Evolutionary conservation across 176 grass and related monocot species (phyloP).

Genomic region (Elymus sibiricus): DNA sequence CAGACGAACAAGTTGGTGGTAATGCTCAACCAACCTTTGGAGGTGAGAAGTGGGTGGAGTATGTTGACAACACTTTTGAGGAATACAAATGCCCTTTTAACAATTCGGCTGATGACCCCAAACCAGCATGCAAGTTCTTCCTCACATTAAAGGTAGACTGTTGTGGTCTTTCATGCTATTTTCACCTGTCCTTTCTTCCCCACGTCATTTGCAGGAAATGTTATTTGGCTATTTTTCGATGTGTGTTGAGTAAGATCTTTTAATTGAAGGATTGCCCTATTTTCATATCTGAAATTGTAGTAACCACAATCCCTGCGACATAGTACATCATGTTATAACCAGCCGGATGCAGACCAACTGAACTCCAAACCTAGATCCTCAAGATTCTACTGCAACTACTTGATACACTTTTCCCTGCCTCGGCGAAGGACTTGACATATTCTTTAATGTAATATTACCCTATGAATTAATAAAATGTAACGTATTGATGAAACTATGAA

Average conservation of each 20-base stretch:
- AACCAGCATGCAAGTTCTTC: slow-evolving; percentile 74
- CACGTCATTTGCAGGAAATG: neutral
- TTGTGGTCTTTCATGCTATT: neutral
- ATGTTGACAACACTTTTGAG: slow-evolving; percentile 37
- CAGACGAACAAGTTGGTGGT: neutral
- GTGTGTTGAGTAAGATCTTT: neutral
- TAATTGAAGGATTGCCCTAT: neutral
- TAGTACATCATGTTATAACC: neutral
- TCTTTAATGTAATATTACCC: neutral
- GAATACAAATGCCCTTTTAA: slow-evolving; percentile 46
- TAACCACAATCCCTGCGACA: no score
- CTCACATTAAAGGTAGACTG: slow-evolving; percentile 66
- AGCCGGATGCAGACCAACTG: neutral
- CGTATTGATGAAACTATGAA: neutral
- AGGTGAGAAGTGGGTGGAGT: slow-evolving; percentile 23
- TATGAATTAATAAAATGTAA: slow-evolving; percentile 6
- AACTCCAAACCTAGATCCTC: neutral
- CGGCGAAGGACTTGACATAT: neutral
- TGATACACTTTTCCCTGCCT: neutral
- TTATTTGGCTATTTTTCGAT: neutral
- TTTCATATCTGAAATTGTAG: neutral
- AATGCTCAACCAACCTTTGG: slow-evolving; percentile 14
- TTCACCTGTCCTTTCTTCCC: neutral
- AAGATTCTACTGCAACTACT: neutral
- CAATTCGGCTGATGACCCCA: slow-evolving; percentile 54